Evolutionary conservation across 768 basidiomycete species (phyloP).

Genomic region (Daedaleopsis sinensis): DNA sequence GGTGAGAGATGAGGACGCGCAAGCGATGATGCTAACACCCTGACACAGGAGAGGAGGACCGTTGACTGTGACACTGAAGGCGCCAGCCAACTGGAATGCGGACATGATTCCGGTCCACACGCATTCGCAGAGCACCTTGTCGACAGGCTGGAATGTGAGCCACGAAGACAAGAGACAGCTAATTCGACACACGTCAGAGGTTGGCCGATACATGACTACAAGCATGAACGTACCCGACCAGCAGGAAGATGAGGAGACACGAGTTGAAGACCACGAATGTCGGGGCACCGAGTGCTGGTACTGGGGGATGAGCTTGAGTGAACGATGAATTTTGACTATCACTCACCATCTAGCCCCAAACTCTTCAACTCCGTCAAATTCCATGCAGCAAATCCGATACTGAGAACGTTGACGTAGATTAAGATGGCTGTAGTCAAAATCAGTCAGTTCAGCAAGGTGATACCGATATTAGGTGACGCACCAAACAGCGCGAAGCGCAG

Average conservation of each 20-base stretch:
- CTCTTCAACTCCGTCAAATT: constrained; percentile 46
- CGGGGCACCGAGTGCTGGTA: constrained; percentile 48
- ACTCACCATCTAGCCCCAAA: constrained; percentile 42
- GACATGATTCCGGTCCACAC: constrained; percentile 54
- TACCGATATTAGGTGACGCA: constrained; percentile 34
- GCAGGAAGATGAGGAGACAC: constrained; percentile 34
- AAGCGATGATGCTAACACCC: constrained; percentile 22
- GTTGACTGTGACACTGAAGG: constrained; percentile 49
- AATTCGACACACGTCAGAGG: neutral
- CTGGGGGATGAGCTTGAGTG: neutral
- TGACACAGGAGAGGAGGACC: constrained; percentile 43
- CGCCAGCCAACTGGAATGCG: constrained; percentile 53
- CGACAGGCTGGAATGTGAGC: constrained; percentile 37
- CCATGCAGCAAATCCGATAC: constrained; percentile 61
- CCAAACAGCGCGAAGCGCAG: constrained; percentile 61
- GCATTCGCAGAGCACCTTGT: constrained; percentile 53
- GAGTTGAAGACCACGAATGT: constrained; percentile 53
- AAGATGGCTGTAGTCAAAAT: constrained; percentile 43
- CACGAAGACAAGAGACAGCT: constrained; percentile 37
- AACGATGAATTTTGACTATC: neutral
- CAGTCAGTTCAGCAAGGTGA: neutral
- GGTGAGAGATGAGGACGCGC: constrained; percentile 34
- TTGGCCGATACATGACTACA: neutral
- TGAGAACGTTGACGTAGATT: constrained; percentile 51
- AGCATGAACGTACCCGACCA: constrained; percentile 33